These are phyloP conservation scores for Pythium volutum DNA, from an alignment of 352 stramenopile species.

Conservation along the genomic window DNA sequence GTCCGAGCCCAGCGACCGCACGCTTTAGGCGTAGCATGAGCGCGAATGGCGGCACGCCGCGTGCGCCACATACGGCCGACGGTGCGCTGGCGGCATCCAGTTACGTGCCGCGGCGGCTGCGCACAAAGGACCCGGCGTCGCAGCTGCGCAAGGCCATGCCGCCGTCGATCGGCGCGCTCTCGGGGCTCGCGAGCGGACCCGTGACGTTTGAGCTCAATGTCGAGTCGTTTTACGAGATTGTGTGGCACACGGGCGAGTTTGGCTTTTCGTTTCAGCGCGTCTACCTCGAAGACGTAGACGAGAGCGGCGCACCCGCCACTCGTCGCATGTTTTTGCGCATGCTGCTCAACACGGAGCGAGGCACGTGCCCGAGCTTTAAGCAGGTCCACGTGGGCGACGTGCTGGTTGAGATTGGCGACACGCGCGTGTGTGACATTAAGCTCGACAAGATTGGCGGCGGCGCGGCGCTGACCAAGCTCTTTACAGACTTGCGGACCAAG, in stretches of 20 bases:
- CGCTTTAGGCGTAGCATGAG: constrained; percentile 9
- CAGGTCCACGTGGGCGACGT: constrained; percentile 61
- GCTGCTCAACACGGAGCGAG: constrained; percentile 72
- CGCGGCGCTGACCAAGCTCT: constrained; percentile 62
- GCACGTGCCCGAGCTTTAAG: constrained; percentile 61
- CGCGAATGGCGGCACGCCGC: not conserved
- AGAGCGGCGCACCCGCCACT: constrained; percentile 16
- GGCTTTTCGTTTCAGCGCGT: constrained; percentile 73
- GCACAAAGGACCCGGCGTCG: constrained; percentile 34
- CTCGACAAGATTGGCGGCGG: constrained; percentile 47
- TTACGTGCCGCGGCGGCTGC: constrained; percentile 33
- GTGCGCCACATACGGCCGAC: constrained; percentile 9
- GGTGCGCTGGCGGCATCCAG: constrained; percentile 4
- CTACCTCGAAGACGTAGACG: constrained; percentile 48
- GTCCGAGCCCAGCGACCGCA: constrained; percentile 19
- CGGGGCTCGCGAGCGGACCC: constrained; percentile 51
- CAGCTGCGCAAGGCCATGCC: constrained; percentile 56
- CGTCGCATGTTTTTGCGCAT: constrained; percentile 57
- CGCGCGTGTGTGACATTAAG: constrained; percentile 59
- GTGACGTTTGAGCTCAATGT: constrained; percentile 58
- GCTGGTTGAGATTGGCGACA: constrained; percentile 55
- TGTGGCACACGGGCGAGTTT: constrained; percentile 63
- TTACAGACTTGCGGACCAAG: constrained; percentile 50
- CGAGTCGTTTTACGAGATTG: constrained; percentile 54
- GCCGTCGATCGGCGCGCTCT: constrained; percentile 57